Evolutionary conservation across 179 eudicot species (phyloP).

Genomic region (Carnegiea gigantea): DNA sequence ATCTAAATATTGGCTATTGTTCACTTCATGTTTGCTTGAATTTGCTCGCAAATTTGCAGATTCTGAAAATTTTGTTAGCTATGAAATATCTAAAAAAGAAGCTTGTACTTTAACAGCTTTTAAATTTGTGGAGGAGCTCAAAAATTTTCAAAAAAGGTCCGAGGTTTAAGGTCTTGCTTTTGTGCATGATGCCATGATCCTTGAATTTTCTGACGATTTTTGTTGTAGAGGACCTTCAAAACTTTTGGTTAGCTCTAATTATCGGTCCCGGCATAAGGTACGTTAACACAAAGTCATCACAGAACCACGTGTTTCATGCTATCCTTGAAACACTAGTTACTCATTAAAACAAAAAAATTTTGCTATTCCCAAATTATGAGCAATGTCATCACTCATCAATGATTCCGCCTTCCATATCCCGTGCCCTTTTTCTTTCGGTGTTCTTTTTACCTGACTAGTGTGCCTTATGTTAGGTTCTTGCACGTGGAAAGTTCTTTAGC

Average conservation of each 20-base stretch:
- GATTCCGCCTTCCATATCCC: not conserved
- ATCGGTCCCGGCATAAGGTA: too few relatives aligned
- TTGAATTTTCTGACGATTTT: too few relatives aligned
- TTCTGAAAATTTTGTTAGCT: not conserved
- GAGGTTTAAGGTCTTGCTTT: too few relatives aligned
- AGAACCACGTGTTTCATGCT: not conserved
- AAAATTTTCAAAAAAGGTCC: too few relatives aligned
- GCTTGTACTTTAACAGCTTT: not conserved
- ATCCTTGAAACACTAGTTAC: not conserved
- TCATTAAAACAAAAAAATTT: too few relatives aligned
- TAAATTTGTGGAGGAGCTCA: too few relatives aligned
- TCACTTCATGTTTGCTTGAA: not conserved
- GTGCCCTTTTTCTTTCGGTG: not conserved
- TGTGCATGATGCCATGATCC: too few relatives aligned
- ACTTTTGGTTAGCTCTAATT: too few relatives aligned
- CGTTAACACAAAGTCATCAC: not conserved
- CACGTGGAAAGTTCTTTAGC: not conserved
- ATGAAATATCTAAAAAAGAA: not conserved
- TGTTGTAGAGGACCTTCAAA: too few relatives aligned
- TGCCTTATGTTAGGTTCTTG: not conserved
- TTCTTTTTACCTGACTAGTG: not conserved
- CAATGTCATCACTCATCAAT: not conserved
- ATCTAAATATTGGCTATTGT: not conserved
- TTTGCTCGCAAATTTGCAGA: not conserved
- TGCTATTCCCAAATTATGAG: not conserved